Base-by-base conservation (phyloP, 2,329 filamentous ascomycete species). In the Nigrograna mackinnonii region DNA sequence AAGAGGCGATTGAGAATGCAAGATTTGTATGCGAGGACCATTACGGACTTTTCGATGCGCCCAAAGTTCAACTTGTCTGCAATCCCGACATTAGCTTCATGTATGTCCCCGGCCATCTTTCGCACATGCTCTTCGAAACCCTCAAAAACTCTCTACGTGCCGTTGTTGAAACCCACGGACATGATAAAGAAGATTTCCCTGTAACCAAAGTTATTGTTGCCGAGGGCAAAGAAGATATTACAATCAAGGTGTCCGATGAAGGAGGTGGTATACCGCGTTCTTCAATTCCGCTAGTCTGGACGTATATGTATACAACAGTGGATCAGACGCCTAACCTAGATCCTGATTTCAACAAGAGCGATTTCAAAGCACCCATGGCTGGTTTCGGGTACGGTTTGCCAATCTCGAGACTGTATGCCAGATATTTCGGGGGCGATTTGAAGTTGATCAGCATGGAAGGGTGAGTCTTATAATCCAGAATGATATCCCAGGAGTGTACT, bases 371-470 rank as follows among this genome's bases (percentile, higher is more conserved):
- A 11, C 94, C 94, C 2, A 97, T 99, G 94, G 94, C 94, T 49
- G 94, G 94, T 2, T 99, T 97, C 64, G 94, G 94, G n/a, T 99
- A 99, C 62, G 94, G 94, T 13, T 68, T 99, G 53, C 94, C 94
- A 0, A 97, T 99, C 49, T 95, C 89, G 55, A 79, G 94, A 52
- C 77, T 99, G 39, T 99, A 99, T 62, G 94, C 94, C 41, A 79
- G 94, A 54, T 99, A 99, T 74, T 99, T 99, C 73, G 94, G 94
- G 46, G 94, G 94, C 44, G 94, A 99, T 69, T 70, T 99, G 60
- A 97, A 97, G 72, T 73, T 99, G 68, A 99, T 99, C 63, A 96
- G 91, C 68, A 99, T 99, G 94, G 94, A 99, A 78, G 94, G 94
- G 89, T 96, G 77, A 78, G 87, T 61, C 21, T 18, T 3, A 17